Percentiles rank a stretch among this genome's conserved stretches.
These are phyloP conservation scores for Ganoderma meredithae DNA, from an alignment of 1,284 basidiomycete genomes.

Conservation along the genomic window DNA sequence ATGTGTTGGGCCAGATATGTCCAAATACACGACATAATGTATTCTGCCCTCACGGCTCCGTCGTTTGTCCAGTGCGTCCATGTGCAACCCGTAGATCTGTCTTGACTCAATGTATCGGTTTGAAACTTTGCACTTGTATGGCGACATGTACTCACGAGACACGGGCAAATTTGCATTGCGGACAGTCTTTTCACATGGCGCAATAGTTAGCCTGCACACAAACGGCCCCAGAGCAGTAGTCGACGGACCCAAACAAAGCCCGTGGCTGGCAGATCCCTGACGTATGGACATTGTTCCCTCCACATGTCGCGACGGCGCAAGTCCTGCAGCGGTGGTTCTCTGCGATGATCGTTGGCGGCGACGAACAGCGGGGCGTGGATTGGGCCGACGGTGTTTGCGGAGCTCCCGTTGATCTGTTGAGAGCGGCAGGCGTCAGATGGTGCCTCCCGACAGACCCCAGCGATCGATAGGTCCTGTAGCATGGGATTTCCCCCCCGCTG, in stretches of 20 bases:
- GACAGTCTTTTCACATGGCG: neutral
- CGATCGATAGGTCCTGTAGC: neutral
- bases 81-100: neutral
- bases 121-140: neutral
- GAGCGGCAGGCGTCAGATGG: neutral
- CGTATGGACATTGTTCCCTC: neutral
- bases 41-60: neutral
- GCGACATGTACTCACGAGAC: neutral
- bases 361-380: neutral
- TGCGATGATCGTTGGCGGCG: neutral
- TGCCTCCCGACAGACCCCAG: neutral
- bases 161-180: neutral
- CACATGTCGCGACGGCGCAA: neutral
- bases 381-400: neutral
- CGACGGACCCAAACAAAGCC: neutral
- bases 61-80: neutral
- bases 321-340: neutral
- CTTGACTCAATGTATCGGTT: neutral
- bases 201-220: neutral
- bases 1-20: neutral
- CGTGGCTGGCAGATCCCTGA: neutral
- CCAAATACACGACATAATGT: neutral
- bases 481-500: conserved; percentile 1
- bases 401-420: neutral
- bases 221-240: neutral